A percentile compares a stretch with the other conserved stretches of the same genome.
phyloP scores from a whole-genome alignment of 2,329 filamentous ascomycete genomes.

The Nectriaceae sp. region DNA sequence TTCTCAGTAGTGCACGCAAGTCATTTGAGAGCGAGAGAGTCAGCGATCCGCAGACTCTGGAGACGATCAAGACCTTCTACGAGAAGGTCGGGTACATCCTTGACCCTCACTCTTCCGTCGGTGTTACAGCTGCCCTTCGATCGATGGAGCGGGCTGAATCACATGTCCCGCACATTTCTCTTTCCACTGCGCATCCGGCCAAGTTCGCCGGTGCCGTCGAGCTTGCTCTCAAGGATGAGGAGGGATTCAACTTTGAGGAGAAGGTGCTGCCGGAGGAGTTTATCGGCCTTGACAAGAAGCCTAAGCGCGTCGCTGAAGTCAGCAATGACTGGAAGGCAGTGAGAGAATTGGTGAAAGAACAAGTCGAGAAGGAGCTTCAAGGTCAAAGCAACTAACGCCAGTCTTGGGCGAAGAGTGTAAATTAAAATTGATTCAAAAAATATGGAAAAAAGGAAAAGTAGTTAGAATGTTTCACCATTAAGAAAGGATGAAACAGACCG shows the following conservation, averaged over 20 bases:
- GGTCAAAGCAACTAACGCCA: slow-evolving; percentile 22
- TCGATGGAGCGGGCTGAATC: slow-evolving; percentile 59
- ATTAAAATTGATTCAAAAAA: too few relatives aligned
- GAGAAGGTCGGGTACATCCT: slow-evolving; percentile 73
- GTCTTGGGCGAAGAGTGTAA: too few relatives aligned
- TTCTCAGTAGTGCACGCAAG: slow-evolving; percentile 67
- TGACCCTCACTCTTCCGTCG: slow-evolving; percentile 91
- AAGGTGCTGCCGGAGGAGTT: slow-evolving; percentile 83
- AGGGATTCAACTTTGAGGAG: slow-evolving; percentile 71
- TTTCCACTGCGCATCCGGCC: slow-evolving; percentile 93
- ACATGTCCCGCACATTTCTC: slow-evolving; percentile 69
- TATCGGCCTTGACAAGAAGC: slow-evolving; percentile 72
- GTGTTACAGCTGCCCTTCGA: slow-evolving; percentile 73
- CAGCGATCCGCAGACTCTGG: slow-evolving; percentile 66
- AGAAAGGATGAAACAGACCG: too few relatives aligned
- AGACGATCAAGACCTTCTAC: slow-evolving; percentile 61
- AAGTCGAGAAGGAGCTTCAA: slow-evolving; percentile 67
- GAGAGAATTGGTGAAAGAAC: slow-evolving; percentile 70
- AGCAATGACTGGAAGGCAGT: slow-evolving; percentile 75
- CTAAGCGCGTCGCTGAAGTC: slow-evolving; percentile 71
- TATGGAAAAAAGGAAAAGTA: too few relatives aligned
- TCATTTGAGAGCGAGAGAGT: slow-evolving; percentile 80
- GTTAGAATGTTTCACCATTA: too few relatives aligned
- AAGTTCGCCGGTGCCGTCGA: slow-evolving; percentile 91
- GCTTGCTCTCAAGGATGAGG: slow-evolving; percentile 68